These are phyloP conservation scores for Blastobotrys illinoisensis DNA, from an alignment of 1,139 yeast genomes.

Conservation along the genomic window DNA sequence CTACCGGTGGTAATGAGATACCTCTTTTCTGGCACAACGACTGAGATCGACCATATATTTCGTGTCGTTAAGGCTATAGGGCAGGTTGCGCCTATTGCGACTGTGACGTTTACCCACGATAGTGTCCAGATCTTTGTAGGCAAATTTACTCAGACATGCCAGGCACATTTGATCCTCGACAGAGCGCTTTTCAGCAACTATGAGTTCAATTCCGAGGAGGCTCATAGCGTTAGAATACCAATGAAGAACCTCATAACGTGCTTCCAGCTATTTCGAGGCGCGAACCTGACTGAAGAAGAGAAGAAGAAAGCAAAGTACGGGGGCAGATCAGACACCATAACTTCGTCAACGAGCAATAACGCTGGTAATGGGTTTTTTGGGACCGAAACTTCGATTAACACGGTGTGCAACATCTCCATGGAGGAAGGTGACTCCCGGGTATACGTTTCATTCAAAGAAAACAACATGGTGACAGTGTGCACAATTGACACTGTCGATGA, in stretches of 20 bases:
- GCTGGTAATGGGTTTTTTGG: slow-evolving; percentile 9
- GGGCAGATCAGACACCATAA: background rate
- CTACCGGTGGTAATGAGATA: background rate
- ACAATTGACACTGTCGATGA: slow-evolving; percentile 25
- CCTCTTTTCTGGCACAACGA: slow-evolving; percentile 28
- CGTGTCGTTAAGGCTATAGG: slow-evolving; percentile 26
- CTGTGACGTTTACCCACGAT: slow-evolving; percentile 25
- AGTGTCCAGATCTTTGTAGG: slow-evolving; percentile 29
- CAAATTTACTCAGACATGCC: slow-evolving; percentile 23
- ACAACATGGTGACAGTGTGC: slow-evolving; percentile 17
- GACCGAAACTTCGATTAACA: background rate
- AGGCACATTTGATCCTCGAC: slow-evolving; percentile 26
- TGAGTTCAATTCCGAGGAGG: slow-evolving; percentile 16
- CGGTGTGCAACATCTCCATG: background rate
- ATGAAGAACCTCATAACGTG: background rate
- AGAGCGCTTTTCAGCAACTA: slow-evolving; percentile 23
- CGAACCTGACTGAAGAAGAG: background rate
- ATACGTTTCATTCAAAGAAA: background rate
- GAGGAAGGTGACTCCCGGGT: background rate
- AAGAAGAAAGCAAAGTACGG: background rate
- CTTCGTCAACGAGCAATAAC: slow-evolving; percentile 27
- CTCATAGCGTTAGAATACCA: background rate
- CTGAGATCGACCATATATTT: slow-evolving; percentile 24
- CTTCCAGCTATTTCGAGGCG: background rate
- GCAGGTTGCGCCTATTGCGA: slow-evolving; percentile 21